Evolutionary conservation across 2,329 filamentous ascomycete species (phyloP), one percentile per base, ranked within the genome.

Genomic region (Fusarium circinatum): DNA sequence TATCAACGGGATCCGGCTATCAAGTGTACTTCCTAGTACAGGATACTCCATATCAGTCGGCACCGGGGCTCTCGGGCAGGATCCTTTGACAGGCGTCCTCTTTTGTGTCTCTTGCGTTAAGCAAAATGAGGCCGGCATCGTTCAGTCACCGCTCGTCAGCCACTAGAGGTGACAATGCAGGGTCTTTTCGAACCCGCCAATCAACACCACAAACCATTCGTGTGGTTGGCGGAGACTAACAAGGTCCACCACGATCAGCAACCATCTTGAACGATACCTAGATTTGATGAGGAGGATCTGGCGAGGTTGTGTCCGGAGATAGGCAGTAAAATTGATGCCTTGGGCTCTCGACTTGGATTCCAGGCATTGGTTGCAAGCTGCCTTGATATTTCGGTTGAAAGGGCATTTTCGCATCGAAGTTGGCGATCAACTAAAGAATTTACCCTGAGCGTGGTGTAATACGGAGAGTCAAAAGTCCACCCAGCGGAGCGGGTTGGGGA

Each of bases 91-190:
- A 51, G n/a, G 30, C 41, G n/a, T 71, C 32, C 22, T 56, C 20
- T 34, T 24, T 58, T 71, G 55, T 51, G 36, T 55, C 26, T 34
- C 28, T 57, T 64, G 47, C 57, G 47, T 42, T 45, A 41, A 44
- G 26, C 26, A 60, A 34, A 72, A 58, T 71, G 51, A 72, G 62
- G 71, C 63, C 63, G 71, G 55, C 55, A 56, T 39, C 42, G 26
- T 71, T 72, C 55, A 61, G 71, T 71, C 67, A 75, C 71, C 59
- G 64, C 69, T 70, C 58, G 65, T 68, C 52, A 66, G 60, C 64
- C 72, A 66, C 60, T 62, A 73, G 62, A 57, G 45, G 71, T 67
- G 57, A 62, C 57, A 62, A 70, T 70, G 52, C 72, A 74, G 72
- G 72, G 68, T 73, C 72, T 45, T 65, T 49, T 52, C 41, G 45